phyloP scores from a whole-genome alignment of 2,329 filamentous ascomycete species.

The Pseudogymnoascus sp. region DNA sequence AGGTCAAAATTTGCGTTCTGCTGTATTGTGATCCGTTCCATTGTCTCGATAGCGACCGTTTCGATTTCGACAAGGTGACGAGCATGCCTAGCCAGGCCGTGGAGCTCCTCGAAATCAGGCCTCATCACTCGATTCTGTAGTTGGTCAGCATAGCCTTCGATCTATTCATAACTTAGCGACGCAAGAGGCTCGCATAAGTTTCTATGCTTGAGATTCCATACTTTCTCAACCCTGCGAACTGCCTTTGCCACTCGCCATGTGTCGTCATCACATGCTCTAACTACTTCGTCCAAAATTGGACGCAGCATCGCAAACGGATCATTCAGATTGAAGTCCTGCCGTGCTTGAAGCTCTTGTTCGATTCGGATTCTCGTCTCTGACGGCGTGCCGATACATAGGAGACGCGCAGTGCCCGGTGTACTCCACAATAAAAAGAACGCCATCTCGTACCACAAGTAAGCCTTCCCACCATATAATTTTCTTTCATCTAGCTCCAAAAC shows the following conservation, averaged over 20 bases:
- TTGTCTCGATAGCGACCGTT: neutral
- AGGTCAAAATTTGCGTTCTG: neutral
- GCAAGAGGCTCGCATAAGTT: neutral
- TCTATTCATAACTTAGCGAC: neutral
- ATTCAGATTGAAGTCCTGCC: neutral
- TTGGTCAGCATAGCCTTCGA: neutral
- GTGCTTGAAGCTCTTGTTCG: neutral
- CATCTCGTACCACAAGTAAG: constrained; percentile 1
- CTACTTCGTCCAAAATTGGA: neutral
- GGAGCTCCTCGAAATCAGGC: neutral
- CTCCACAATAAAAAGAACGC: neutral
- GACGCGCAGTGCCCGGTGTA: neutral
- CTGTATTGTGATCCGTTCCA: neutral
- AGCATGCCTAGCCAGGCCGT: neutral
- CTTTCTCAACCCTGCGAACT: neutral
- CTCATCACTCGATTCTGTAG: neutral
- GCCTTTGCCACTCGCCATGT: neutral
- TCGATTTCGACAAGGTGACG: neutral
- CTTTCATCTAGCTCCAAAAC: neutral
- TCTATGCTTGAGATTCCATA: neutral
- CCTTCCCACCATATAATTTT: neutral
- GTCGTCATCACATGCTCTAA: neutral
- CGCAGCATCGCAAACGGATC: constrained; percentile 1
- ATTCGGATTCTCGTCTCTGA: neutral
- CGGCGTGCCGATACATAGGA: neutral